Base-by-base conservation (phyloP, 2,329 filamentous ascomycete species). In the Aspergillus aculeatus region DNA sequence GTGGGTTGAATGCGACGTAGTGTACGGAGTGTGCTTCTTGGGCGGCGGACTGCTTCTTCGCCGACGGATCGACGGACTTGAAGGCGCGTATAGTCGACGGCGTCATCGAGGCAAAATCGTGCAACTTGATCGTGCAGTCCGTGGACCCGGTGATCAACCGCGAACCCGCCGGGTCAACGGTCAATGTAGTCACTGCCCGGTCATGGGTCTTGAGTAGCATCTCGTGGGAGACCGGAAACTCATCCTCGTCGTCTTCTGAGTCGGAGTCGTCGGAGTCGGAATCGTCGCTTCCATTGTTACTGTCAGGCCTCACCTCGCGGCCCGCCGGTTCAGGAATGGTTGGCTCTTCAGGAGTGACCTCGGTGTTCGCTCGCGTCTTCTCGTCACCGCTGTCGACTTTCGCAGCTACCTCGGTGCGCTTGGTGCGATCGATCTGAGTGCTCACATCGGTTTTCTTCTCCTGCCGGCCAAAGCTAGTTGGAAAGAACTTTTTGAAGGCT, bases 21-120 rank as follows among this genome's bases (percentile, higher is more conserved):
- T 98, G 88, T 54, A 99, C 86, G 1, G 93, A 88, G 73, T 98
- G 95, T 19, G 92, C 90, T 73, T 98, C 95, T 41, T 89, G 84
- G 57, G 83, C 86, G 5, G 89, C 83, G 4, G 86, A 84, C 49
- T 83, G 76, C 73, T 96, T 96, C 29, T 87, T 86, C 54, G 87
- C 86, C 68, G 89, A 93, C 0, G 95, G 94, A 71, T 99, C 94
- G 51, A 98, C 83, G 9, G 89, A 93, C 71, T 92, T 92, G 83
- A 99, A 99, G 0, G 95, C 92, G 68, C 94, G 90, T 54, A 99
- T 84, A 0, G 95, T 98, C 5, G 92, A 95, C 1, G 93, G 92
- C 0, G 94, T 97, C 89, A 99, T 96, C 50, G 93, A 91, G 2
- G 93, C 87, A 74, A 99, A 96, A 73, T 99, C 94, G 78, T 97